Percentiles rank a stretch among this genome's conserved stretches.
These are phyloP conservation scores for Russula brevipes DNA, from an alignment of 768 basidiomycete species.

Conservation along the genomic window DNA sequence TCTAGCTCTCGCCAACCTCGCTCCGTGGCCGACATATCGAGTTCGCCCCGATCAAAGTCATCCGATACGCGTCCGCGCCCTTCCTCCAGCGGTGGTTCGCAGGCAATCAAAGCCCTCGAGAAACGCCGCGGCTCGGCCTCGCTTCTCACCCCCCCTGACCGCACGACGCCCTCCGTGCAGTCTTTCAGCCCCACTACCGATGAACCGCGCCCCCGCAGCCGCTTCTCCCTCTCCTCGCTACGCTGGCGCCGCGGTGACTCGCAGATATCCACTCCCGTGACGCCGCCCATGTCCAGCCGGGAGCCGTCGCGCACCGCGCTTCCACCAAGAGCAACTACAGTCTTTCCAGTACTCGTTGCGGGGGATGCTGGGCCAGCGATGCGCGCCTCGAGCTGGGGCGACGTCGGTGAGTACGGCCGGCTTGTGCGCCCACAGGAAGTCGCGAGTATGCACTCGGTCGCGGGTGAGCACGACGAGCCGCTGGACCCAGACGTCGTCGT, in stretches of 20 bases:
- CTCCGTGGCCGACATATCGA: slow-evolving; percentile 8
- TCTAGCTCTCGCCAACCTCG: slow-evolving; percentile 5
- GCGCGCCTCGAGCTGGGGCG: slow-evolving; percentile 27
- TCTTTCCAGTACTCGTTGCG: not conserved
- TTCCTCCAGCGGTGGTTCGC: not conserved
- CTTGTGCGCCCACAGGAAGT: slow-evolving; percentile 8
- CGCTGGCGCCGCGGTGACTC: slow-evolving; percentile 22
- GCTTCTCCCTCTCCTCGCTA: slow-evolving; percentile 24
- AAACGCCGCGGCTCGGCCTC: slow-evolving; percentile 21
- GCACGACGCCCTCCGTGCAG: slow-evolving; percentile 5
- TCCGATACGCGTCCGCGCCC: slow-evolving; percentile 13
- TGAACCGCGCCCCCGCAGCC: slow-evolving; percentile 19
- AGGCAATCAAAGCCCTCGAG: not conserved
- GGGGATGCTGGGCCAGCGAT: slow-evolving; percentile 1
- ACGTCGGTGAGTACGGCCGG: slow-evolving; percentile 23
- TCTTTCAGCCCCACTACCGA: slow-evolving; percentile 18
- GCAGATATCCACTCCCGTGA: slow-evolving; percentile 10
- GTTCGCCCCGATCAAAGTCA: slow-evolving; percentile 21
- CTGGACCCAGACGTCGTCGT: slow-evolving; percentile 23
- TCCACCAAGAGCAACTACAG: not conserved
- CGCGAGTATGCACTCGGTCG: slow-evolving; percentile 22
- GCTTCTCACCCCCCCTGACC: not conserved
- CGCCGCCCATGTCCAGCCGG: slow-evolving; percentile 12
- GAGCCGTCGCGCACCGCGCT: not conserved
- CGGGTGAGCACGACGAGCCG: slow-evolving; percentile 20